Base-by-base conservation (phyloP, 2,329 filamentous ascomycete species). In the Dactylellina parvicollis region DNA sequence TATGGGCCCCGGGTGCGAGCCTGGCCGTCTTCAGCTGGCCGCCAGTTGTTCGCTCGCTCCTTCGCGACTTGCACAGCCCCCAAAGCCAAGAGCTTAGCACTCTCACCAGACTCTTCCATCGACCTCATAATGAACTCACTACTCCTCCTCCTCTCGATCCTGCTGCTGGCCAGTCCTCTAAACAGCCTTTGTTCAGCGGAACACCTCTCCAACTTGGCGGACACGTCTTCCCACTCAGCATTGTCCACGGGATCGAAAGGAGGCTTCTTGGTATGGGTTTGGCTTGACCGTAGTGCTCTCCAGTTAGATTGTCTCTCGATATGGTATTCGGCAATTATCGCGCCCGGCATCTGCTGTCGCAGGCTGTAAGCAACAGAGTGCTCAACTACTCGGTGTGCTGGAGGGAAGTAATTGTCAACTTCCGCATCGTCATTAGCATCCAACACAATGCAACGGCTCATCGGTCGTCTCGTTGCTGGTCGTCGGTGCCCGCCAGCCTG, bases 71-170 rank as follows among this genome's bases (percentile, higher is more conserved):
- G 62, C 65, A 71, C 65, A 71, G 65, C 65, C 65, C 65, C 56
- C n/a, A 70, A 71, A n/a, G 65, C 65, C 65, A 71, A 71, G 65
- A 22, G n/a, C 54, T 47, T 56, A 57, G 40, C 65, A n/a, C 20
- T 42, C 36, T 14, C 30, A 22, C 22, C 4, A 44, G 22, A 32
- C 20, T 26, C 54, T 46, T 32, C 34, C 14, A 30, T 50, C 9
- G 49, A 71, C 47, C 49, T 71, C 56, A 71, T 62, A 16, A 62
- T 62, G 65, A 71, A 42, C 28, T 60, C 47, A 71, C 46, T 36
- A 47, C 20, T 44, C 22, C 5, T 36, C 59, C 28, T 57, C 14
- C n/a, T n/a, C n/a, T n/a, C n/a, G n/a, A n/a, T n/a, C n/a, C n/a
- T n/a, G n/a, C n/a, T n/a, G n/a, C n/a, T n/a, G n/a, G n/a, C n/a